These are phyloP conservation scores for Volvariella surrecta DNA, from an alignment of 1,284 basidiomycete genomes.

Conservation along the genomic window DNA sequence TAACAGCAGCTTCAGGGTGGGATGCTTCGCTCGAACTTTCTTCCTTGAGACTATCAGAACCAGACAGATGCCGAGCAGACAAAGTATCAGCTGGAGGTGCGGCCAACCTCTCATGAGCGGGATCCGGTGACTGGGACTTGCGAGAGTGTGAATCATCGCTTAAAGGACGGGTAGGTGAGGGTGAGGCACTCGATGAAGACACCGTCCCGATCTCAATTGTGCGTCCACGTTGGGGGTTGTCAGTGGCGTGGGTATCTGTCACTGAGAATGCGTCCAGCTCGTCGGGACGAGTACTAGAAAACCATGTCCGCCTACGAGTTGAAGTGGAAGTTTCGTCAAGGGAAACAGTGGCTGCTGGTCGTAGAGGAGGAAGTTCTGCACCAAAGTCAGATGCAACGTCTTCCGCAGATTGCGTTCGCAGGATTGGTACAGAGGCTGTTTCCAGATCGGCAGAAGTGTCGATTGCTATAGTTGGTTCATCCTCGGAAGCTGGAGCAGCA, in stretches of 20 bases:
- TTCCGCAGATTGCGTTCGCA: neutral
- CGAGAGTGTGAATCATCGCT: neutral
- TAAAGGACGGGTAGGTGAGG: conserved; percentile 5
- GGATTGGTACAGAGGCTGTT: conserved; percentile 9
- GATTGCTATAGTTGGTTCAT: conserved; percentile 1
- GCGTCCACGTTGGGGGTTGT: neutral
- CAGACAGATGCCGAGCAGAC: neutral
- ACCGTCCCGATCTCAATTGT: neutral
- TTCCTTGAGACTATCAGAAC: too few relatives aligned
- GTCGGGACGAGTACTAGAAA: conserved; percentile 22
- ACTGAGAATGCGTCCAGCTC: neutral
- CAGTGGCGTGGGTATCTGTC: neutral
- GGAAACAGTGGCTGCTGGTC: conserved; percentile 3
- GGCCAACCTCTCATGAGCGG: conserved; percentile 4
- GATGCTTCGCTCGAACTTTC: neutral
- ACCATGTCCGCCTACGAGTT: conserved; percentile 28
- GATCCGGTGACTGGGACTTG: neutral
- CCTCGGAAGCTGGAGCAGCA: conserved; percentile 12
- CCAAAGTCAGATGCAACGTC: neutral
- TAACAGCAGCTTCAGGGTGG: conserved; percentile 12
- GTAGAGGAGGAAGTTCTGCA: neutral
- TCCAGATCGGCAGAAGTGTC: conserved; percentile 11
- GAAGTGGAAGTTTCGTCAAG: conserved; percentile 6
- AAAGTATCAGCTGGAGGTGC: neutral
- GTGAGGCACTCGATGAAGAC: conserved; percentile 5